Conservation (phyloP, 768 basidiomycete genomes). For the Lentinus tigrinus region DNA sequence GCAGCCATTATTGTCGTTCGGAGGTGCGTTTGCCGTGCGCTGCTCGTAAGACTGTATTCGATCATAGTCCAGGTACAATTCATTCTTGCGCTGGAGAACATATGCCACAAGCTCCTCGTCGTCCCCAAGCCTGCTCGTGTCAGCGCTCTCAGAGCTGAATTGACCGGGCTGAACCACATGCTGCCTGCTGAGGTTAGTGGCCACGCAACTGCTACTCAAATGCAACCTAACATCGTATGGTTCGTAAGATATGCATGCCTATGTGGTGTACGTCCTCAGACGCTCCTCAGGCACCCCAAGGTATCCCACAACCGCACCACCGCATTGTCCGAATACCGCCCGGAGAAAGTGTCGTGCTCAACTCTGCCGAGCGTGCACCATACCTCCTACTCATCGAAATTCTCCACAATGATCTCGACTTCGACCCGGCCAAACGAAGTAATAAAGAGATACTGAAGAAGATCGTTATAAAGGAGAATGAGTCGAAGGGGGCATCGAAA, state of each 20-base stretch:
- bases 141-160: conserved; percentile 92
- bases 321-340: conserved; percentile 97
- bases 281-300: conserved; percentile 36
- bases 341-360: conserved; percentile 95
- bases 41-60: conserved; percentile 2
- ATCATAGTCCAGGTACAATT: conserved; percentile 67
- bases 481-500: conserved; percentile 54
- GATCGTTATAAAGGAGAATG: conserved; percentile 65
- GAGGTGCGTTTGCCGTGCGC: conserved; percentile 51
- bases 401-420: conserved; percentile 85
- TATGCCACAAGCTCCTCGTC: conserved; percentile 87
- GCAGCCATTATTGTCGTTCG: conserved; percentile 85
- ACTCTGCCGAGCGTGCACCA: conserved; percentile 95
- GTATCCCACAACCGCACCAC: conserved; percentile 71
- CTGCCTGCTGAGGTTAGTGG: conserved; percentile 85
- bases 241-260: conserved; percentile 74
- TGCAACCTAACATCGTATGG: neutral
- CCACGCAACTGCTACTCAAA: neutral
- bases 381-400: conserved; percentile 93
- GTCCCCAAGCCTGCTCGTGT: conserved; percentile 93
- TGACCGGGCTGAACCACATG: conserved; percentile 93
- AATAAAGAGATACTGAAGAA: conserved; percentile 87
- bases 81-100: conserved; percentile 83
- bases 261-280: conserved; percentile 85
- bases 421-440: conserved; percentile 77